Evolutionary conservation across 2,329 filamentous ascomycete species (phyloP).

Genomic region (Microcyclospora pomicola): DNA sequence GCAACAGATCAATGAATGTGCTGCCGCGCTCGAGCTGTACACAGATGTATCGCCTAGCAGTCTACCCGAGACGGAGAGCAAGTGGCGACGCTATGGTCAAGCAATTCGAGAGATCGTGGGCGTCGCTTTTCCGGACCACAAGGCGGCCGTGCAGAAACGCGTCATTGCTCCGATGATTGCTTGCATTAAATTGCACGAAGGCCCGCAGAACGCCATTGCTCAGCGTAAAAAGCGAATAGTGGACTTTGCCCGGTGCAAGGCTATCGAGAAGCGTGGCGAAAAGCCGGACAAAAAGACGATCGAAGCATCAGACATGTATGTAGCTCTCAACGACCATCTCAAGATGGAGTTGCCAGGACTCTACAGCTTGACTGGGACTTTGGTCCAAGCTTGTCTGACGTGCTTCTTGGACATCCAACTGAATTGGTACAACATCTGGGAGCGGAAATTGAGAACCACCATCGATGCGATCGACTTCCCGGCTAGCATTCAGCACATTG

Average conservation of each 20-base stretch:
- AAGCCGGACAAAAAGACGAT: slow-evolving; percentile 74
- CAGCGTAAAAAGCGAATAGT: slow-evolving; percentile 87
- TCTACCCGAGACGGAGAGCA: slow-evolving; percentile 77
- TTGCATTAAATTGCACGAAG: slow-evolving; percentile 66
- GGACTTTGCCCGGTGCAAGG: slow-evolving; percentile 72
- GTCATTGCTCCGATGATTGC: slow-evolving; percentile 75
- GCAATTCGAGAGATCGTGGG: slow-evolving; percentile 76
- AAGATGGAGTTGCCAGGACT: slow-evolving; percentile 84
- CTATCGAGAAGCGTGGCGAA: slow-evolving; percentile 65
- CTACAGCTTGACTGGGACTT: slow-evolving; percentile 63
- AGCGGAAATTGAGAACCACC: slow-evolving; percentile 65
- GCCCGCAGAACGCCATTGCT: slow-evolving; percentile 78
- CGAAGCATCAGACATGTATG: slow-evolving; percentile 77
- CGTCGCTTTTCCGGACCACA: slow-evolving; percentile 69
- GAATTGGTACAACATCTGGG: slow-evolving; percentile 71
- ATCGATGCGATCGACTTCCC: slow-evolving; percentile 52
- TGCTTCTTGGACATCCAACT: slow-evolving; percentile 77
- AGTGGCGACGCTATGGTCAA: slow-evolving; percentile 84
- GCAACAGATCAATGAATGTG: slow-evolving; percentile 64
- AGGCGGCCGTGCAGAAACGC: slow-evolving; percentile 57
- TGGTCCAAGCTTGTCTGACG: slow-evolving; percentile 69
- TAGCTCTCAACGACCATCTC: slow-evolving; percentile 79
- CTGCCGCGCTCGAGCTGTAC: slow-evolving; percentile 69
- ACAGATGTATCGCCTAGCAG: slow-evolving; percentile 56
- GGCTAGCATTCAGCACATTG: slow-evolving; percentile 57